A percentile compares a stretch with the other conserved stretches of the same genome.
Evolutionary conservation across 2,329 filamentous ascomycete species (phyloP).

Genomic region (Xylaria sp.): DNA sequence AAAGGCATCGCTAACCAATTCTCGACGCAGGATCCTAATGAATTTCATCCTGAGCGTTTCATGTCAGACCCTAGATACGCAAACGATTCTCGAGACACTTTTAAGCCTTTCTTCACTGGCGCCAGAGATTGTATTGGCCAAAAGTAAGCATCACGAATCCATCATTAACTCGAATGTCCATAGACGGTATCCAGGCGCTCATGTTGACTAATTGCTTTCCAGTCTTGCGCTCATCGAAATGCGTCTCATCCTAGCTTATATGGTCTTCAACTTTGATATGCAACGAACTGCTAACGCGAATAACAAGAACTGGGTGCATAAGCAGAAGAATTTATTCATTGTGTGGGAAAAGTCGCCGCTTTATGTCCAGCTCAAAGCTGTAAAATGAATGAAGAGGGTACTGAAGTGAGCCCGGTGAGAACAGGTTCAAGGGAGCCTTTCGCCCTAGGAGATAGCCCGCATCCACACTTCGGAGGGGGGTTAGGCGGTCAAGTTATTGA

Average conservation of each 20-base stretch:
- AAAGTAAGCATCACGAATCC: not conserved
- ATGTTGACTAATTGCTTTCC: not conserved
- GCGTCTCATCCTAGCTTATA: not conserved
- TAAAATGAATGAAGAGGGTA: not conserved
- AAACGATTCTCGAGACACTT: not conserved
- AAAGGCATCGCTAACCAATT: not conserved
- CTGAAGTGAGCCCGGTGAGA: too few relatives aligned
- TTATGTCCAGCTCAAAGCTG: not conserved
- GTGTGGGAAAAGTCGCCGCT: not conserved
- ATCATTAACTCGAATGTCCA: not conserved
- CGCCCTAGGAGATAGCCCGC: not conserved
- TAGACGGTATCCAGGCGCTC: not conserved
- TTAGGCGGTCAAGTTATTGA: not conserved
- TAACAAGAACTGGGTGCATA: not conserved
- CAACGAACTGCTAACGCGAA: not conserved
- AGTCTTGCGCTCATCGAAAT: not conserved
- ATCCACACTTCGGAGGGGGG: too few relatives aligned
- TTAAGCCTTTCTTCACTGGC: not conserved
- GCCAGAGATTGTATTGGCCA: not conserved
- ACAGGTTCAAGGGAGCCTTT: too few relatives aligned
- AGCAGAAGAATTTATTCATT: not conserved
- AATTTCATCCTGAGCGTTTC: not conserved
- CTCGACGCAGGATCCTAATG: not conserved
- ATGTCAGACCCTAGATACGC: not conserved
- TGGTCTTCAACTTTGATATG: slow-evolving; percentile 3